These are phyloP conservation scores for Mycena belliarum DNA, from an alignment of 768 basidiomycete species.

Conservation along the genomic window DNA sequence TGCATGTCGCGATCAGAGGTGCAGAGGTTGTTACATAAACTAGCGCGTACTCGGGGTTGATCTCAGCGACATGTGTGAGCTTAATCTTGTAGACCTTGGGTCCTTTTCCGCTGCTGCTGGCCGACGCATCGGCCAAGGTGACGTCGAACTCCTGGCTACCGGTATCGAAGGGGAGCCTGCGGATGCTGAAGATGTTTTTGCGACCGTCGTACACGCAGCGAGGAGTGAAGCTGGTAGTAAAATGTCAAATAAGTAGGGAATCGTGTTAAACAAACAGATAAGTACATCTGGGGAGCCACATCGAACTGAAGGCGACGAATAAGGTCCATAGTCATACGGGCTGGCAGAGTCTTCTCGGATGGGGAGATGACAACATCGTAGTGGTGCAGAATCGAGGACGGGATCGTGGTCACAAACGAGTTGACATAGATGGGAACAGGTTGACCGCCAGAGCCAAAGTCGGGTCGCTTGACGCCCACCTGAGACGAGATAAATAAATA, in stretches of 20 bases:
- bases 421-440: conserved; percentile 49
- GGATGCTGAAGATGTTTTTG: conserved; percentile 70
- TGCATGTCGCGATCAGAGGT: conserved; percentile 25
- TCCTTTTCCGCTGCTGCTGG: conserved; percentile 37
- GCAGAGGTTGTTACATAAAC: background rate
- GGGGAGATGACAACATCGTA: conserved; percentile 78
- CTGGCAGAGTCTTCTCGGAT: conserved; percentile 68
- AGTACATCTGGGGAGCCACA: conserved; percentile 50
- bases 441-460: conserved; percentile 59
- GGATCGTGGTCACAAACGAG: conserved; percentile 63
- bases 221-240: conserved; percentile 55
- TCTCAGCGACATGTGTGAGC: conserved; percentile 56
- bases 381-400: conserved; percentile 46
- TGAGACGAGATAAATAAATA: background rate
- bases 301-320: conserved; percentile 62
- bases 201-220: conserved; percentile 50
- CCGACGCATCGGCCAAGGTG: conserved; percentile 40
- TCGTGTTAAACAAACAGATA: background rate
- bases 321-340: conserved; percentile 68
- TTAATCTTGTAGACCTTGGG: conserved; percentile 69
- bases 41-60: conserved; percentile 46
- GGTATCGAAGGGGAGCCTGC: conserved; percentile 56
- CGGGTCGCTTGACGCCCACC: conserved; percentile 70
- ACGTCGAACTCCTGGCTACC: conserved; percentile 69
- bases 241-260: background rate